Percentiles rank a stretch among this genome's conserved stretches.
phyloP scores from a whole-genome alignment of 495 filamentous ascomycete genomes.

The Cairneyella variabilis region DNA sequence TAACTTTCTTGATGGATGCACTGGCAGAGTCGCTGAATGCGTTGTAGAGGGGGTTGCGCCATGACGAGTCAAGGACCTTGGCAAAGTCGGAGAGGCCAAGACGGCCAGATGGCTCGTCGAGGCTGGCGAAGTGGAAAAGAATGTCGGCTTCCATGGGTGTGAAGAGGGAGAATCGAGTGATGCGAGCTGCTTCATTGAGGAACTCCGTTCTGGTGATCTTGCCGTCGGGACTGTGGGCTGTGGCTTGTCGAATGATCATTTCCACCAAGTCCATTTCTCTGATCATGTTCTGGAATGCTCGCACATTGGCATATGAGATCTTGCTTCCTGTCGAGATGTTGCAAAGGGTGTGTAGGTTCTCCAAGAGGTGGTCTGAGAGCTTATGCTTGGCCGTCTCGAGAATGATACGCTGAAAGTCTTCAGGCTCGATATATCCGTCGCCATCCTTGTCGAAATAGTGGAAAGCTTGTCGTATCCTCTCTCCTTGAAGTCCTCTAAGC shows the following conservation, averaged over 20 bases:
- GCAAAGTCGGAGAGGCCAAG: slow-evolving; percentile 83
- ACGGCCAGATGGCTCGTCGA: slow-evolving; percentile 82
- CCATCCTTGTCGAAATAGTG: slow-evolving; percentile 83
- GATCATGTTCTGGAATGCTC: slow-evolving; percentile 96
- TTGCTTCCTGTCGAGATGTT: slow-evolving; percentile 90
- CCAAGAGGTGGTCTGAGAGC: slow-evolving; percentile 92
- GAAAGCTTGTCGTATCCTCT: slow-evolving; percentile 93
- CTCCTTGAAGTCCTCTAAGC: slow-evolving; percentile 92
- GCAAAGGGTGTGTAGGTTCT: slow-evolving; percentile 89
- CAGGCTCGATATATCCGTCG: slow-evolving; percentile 96
- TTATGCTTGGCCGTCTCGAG: slow-evolving; percentile 91
- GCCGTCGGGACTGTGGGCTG: slow-evolving; percentile 76
- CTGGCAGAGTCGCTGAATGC: slow-evolving; percentile 37
- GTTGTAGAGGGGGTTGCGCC: slow-evolving; percentile 53
- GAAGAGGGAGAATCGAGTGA: slow-evolving; percentile 89
- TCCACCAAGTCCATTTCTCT: slow-evolving; percentile 97
- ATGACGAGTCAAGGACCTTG: slow-evolving; percentile 90
- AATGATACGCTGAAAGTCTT: slow-evolving; percentile 96
- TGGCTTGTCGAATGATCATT: slow-evolving; percentile 81
- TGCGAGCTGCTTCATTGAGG: slow-evolving; percentile 84
- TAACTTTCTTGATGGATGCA: slow-evolving; percentile 44
- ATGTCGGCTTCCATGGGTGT: slow-evolving; percentile 99
- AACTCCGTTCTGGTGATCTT: slow-evolving; percentile 94
- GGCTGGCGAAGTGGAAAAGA: slow-evolving; percentile 93
- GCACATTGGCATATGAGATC: slow-evolving; percentile 94